Conservation (phyloP, 805 yeast species). For the Wickerhamiella azymoides region DNA sequence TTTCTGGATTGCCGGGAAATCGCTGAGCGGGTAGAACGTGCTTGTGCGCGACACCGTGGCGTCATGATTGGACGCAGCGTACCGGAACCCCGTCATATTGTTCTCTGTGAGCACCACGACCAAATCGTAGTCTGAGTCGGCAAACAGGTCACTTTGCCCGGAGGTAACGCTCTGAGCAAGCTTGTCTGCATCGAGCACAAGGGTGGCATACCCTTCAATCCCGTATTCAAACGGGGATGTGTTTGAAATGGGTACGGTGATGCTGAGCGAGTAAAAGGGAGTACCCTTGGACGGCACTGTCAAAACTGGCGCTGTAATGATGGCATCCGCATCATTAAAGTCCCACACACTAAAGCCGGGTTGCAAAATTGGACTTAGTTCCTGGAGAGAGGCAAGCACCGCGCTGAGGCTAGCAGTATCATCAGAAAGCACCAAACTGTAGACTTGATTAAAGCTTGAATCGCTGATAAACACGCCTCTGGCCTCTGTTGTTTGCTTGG, state of each 20-base stretch:
- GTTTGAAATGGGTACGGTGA: slow-evolving; percentile 2
- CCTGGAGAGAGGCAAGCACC: slow-evolving; percentile 7
- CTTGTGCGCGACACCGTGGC: not conserved
- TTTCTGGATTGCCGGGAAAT: slow-evolving; percentile 14
- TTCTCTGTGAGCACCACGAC: not conserved
- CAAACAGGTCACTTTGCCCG: not conserved
- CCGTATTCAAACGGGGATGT: not conserved
- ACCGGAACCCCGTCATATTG: not conserved
- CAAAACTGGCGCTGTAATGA: not conserved
- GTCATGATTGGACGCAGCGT: slow-evolving; percentile 1
- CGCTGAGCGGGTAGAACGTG: slow-evolving; percentile 6
- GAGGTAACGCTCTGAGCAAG: not conserved
- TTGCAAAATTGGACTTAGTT: slow-evolving; percentile 8
- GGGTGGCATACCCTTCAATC: slow-evolving; percentile 2
- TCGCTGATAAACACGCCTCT: slow-evolving; percentile 13
- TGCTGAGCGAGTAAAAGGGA: slow-evolving; percentile 1
- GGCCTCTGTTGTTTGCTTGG: slow-evolving; percentile 1
- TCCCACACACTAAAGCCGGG: not conserved
- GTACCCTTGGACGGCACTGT: slow-evolving; percentile 2
- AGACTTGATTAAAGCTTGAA: slow-evolving; percentile 1
- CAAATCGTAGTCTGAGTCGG: not conserved
- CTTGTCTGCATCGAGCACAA: slow-evolving; percentile 4
- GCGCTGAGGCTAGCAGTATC: slow-evolving; percentile 5
- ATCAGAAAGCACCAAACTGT: slow-evolving; percentile 7
- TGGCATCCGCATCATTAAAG: not conserved